Evolutionary conservation across 2,329 filamentous ascomycete species (phyloP), one percentile per base, ranked within the genome.

Genomic region (Neonectria hederae): DNA sequence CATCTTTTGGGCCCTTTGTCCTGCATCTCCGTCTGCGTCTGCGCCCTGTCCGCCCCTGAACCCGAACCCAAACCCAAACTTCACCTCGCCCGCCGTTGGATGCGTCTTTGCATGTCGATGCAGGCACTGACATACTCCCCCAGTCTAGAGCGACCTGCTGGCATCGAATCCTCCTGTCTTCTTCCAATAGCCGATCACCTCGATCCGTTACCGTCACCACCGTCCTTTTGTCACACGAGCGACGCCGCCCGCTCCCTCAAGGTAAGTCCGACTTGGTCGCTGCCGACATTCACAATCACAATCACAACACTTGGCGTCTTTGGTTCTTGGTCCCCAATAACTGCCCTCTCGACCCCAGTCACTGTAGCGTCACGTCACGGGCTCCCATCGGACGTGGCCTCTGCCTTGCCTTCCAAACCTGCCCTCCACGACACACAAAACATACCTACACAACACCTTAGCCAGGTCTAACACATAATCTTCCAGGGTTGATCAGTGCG

Each of bases 301-400:
- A 32, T 21, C 46, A 49, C 54, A 56, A 56, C 59, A 19, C 52
- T 48, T 35, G 53, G 48, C 52, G 53, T 45, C 54, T 45, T 54
- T 48, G 38, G 10, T 17, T 24, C 17, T 51, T 45, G 38, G 5
- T 21, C 30, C n/a, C 32, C 17, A 17, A 53, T 22, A 21, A 38
- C 21, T 30, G 5, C 35, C 46, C 58, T 22, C 35, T 26, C 46
- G 19, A 51, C 48, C 5, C 38, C 17, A 46, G 38, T 30, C 48
- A 32, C 28, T 14, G 19, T 21, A 22, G 55, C 51, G 64, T 73
- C 71, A 73, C 65, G 65, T 70, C 70, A 72, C 74, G 70, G 46
- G 30, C 60, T 53, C 66, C 46, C 48, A 42, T 42, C 32, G 54
- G 58, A 66, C 65, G 67, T 65, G 71, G 67, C 67, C 64, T 74